Evolutionary conservation across 2,329 filamentous ascomycete genomes (phyloP), one percentile per base, ranked within the genome.

Genomic region (Fusarium oligoseptatum): DNA sequence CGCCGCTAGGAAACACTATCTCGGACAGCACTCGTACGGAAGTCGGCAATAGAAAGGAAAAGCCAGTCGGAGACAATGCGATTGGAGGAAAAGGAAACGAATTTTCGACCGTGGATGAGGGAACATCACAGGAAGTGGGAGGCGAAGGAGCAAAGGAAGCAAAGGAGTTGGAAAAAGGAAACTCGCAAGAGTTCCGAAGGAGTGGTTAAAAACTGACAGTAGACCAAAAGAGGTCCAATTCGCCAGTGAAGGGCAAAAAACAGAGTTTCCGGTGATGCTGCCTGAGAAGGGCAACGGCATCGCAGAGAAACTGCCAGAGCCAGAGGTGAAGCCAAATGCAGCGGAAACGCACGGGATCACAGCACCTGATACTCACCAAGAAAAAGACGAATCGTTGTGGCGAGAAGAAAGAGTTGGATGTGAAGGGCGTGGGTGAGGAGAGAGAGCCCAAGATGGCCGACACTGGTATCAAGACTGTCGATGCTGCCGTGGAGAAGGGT

Each of bases 321-420:
- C 41, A 68, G 66, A 60, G 39, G 52, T 61, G 32, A 57, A 62
- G 66, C 67, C 58, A 55, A 67, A 67, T 48, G 58, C 65, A 65
- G 60, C 67, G 67, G 65, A 78, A 66, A 66, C 65, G 68, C 70
- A 69, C 71, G 77, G 77, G 70, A 76, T 41, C 50, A 78, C 77
- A 78, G 77, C 45, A 78, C 77, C 77, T 72, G 70, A 71, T 48
- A 64, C 72, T 70, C 64, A 71, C 39, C 64, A 73, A 75, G 70
- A 39, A 56, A 56, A 66, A 65, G 14, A 74, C 62, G 60, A 63
- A 68, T 60, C 14, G 67, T 29, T 62, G 60, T 52, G 45, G 36
- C 45, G 69, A 45, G 57, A 62, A 66, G 34, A 61, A 52, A 62
- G 60, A 50, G 60, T 34, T 48, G 60, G 29, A 9, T 50, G 29